Conservation (phyloP, 495 filamentous ascomycete genomes). For the Penicillium fimorum region DNA sequence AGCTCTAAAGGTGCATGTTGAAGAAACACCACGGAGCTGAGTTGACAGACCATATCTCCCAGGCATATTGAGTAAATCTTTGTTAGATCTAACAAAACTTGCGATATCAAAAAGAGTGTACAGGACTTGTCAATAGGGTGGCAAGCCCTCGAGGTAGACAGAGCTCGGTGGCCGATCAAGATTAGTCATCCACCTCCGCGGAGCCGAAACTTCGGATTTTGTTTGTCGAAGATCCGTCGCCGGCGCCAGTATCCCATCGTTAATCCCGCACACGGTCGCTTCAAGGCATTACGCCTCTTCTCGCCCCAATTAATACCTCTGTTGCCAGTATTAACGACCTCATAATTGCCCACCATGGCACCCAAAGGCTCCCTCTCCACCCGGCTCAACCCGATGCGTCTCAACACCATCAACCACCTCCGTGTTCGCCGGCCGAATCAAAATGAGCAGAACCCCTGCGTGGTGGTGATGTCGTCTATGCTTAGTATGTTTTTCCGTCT, state of each 20-base stretch:
- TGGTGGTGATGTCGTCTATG: conserved; percentile 83
- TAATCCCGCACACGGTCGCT: conserved; percentile 18
- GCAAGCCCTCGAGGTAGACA: conserved; percentile 7
- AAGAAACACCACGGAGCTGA: conserved; percentile 16
- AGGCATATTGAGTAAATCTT: conserved; percentile 24
- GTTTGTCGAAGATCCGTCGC: conserved; percentile 16
- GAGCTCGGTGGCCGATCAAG: not conserved
- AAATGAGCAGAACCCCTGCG: conserved; percentile 72
- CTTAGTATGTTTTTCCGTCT: conserved; percentile 62
- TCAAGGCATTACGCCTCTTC: conserved; percentile 14
- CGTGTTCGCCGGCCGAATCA: conserved; percentile 81
- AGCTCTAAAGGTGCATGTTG: conserved; percentile 17
- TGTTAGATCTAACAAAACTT: too few relatives aligned
- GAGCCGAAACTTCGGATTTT: conserved; percentile 35
- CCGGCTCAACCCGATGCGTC: conserved; percentile 64
- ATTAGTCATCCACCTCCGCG: conserved; percentile 46
- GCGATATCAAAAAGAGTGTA: not conserved
- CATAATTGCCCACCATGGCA: conserved; percentile 42
- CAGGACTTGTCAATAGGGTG: conserved; percentile 3
- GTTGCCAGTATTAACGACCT: conserved; percentile 30
- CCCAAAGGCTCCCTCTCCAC: conserved; percentile 46
- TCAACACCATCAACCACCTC: conserved; percentile 82
- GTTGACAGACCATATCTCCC: conserved; percentile 19
- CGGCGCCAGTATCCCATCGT: conserved; percentile 15
- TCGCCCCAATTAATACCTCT: conserved; percentile 21